Evolutionary conservation across 2,329 filamentous ascomycete genomes (phyloP).

Genomic region (Sarocladium brachiariae): DNA sequence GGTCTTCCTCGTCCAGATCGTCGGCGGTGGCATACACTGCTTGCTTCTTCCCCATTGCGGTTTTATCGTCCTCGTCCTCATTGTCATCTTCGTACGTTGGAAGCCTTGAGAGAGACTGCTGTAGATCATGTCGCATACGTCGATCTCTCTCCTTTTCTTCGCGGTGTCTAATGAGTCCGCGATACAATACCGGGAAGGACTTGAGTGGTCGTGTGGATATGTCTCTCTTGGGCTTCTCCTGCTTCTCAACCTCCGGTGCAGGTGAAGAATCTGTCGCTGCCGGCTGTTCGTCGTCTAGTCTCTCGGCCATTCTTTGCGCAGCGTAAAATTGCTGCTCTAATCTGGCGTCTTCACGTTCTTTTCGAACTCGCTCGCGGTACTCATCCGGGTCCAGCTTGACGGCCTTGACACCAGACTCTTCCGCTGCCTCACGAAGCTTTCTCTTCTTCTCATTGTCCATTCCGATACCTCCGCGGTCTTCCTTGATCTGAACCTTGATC

Average conservation of each 20-base stretch:
- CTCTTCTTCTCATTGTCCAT: conserved; percentile 78
- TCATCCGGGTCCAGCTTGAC: conserved; percentile 60
- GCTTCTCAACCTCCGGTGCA: neutral
- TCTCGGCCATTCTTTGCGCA: conserved; percentile 77
- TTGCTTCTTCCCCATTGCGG: conserved; percentile 55
- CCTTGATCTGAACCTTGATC: conserved; percentile 68
- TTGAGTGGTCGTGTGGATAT: conserved; percentile 48
- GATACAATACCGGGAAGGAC: conserved; percentile 71
- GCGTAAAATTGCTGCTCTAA: conserved; percentile 64
- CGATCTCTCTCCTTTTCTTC: conserved; percentile 64
- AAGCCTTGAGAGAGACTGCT: conserved; percentile 55
- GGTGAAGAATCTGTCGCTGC: neutral
- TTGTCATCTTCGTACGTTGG: conserved; percentile 64
- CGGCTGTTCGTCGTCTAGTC: conserved; percentile 55
- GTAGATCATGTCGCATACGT: conserved; percentile 57
- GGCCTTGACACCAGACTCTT: conserved; percentile 48
- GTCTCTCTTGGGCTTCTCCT: conserved; percentile 15
- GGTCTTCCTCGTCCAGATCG: conserved; percentile 70
- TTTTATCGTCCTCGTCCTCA: conserved; percentile 65
- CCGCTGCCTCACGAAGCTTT: conserved; percentile 58
- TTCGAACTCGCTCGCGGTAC: conserved; percentile 65
- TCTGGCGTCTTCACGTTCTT: conserved; percentile 62
- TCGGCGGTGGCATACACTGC: conserved; percentile 54
- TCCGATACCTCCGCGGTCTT: conserved; percentile 76
- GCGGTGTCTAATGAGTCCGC: conserved; percentile 63